These are phyloP conservation scores for Phaeophleospora eucalypticola DNA, from an alignment of 2,329 filamentous ascomycete species.

Conservation along the genomic window DNA sequence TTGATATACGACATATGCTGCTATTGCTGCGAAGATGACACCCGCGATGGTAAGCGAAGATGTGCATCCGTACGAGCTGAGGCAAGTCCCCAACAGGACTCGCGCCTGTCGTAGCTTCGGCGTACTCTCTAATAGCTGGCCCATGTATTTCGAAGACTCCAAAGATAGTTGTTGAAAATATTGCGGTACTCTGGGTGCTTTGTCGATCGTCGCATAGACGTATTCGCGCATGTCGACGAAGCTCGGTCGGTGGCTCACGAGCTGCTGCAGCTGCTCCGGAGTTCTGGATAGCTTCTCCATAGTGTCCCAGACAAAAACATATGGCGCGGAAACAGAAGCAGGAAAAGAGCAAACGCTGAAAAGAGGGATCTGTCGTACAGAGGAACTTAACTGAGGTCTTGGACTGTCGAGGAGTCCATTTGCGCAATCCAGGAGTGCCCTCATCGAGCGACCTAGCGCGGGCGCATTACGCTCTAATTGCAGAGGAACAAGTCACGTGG, in stretches of 20 bases:
- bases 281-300: not conserved
- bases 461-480: too few species aligned
- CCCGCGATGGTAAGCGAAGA: slow-evolving; percentile 8
- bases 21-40: slow-evolving; percentile 7
- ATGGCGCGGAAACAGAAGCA: not conserved
- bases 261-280: not conserved
- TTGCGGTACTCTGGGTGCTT: not conserved
- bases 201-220: slow-evolving; percentile 2
- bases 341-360: too few species aligned
- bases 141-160: not conserved
- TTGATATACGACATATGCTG: slow-evolving; percentile 21
- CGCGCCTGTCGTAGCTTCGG: not conserved
- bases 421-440: not conserved
- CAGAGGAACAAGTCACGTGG: too few species aligned
- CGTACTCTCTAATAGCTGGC: not conserved
- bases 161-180: not conserved
- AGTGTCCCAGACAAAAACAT: not conserved
- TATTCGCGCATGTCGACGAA: slow-evolving; percentile 6
- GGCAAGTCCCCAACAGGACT: slow-evolving; percentile 7
- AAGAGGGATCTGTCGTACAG: too few species aligned
- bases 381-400: too few species aligned
- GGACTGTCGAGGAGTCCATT: not conserved
- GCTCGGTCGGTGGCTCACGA: slow-evolving; percentile 3
- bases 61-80: slow-evolving; percentile 10
- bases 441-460: too few species aligned